phyloP scores from a whole-genome alignment of 805 yeast genomes.

The Metschnikowia baotianmanensis region DNA sequence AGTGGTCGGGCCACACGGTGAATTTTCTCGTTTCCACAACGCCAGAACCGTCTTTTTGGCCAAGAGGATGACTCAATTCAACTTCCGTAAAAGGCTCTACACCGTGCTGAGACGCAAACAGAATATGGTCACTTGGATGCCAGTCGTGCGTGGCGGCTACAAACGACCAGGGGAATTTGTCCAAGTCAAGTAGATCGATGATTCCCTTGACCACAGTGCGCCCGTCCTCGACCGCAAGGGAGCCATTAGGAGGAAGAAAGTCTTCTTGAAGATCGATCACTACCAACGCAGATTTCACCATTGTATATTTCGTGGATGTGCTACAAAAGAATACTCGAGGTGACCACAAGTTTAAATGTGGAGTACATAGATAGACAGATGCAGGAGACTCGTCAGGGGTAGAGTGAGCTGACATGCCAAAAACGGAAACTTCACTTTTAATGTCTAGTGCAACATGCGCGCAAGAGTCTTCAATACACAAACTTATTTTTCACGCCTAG shows the following conservation, averaged over 20 bases:
- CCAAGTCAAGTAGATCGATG: conserved; percentile 38
- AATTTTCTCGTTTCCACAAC: conserved; percentile 32
- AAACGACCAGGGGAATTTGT: conserved; percentile 52
- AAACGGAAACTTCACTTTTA: too few species aligned
- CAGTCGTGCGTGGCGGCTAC: conserved; percentile 80
- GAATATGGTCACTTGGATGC: conserved; percentile 78
- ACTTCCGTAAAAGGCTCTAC: conserved; percentile 50
- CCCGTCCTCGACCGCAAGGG: conserved; percentile 72
- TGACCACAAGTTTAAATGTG: too few species aligned
- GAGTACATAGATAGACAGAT: too few species aligned
- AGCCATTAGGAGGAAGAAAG: conserved; percentile 75
- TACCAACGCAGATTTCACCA: conserved; percentile 50
- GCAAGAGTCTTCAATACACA: too few species aligned
- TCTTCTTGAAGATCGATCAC: conserved; percentile 85
- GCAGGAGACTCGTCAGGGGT: too few species aligned
- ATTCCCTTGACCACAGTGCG: conserved; percentile 54
- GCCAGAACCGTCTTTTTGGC: conserved; percentile 24
- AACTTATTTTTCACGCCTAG: too few species aligned
- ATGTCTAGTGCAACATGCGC: too few species aligned
- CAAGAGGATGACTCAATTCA: conserved; percentile 50
- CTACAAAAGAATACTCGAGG: too few species aligned
- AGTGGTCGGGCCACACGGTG: conserved; percentile 88
- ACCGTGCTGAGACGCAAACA: conserved; percentile 73
- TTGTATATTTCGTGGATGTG: conserved; percentile 12
- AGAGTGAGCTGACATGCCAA: too few species aligned